Evolutionary conservation across 257 asterid genomes (phyloP), one percentile per base, ranked within the genome.

Genomic region (Haberlea rhodopensis): DNA sequence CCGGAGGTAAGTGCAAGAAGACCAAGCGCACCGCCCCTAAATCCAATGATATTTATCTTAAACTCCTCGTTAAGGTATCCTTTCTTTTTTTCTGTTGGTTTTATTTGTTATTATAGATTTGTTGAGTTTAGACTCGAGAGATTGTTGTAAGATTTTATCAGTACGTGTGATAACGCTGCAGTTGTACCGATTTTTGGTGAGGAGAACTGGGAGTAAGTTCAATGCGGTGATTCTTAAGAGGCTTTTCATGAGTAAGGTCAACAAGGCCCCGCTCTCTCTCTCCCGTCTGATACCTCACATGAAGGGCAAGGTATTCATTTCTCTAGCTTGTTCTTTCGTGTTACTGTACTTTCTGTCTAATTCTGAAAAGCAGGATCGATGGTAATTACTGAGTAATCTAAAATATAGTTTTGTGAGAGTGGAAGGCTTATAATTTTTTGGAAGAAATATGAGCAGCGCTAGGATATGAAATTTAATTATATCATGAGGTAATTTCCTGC

Each of bases 1-100:
- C 95, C 70, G 96, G 97, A 62, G 97, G 97, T 59, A 91, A 91
- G 86, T 67, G 77, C 69, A 91, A 91, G 87, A 86, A 88, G 83
- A 86, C 96, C 21, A 86, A 89, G 73, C 88, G 95, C 53, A 82
- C 87, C 0, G 89, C 89, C 2, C 90, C 96, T 0, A 86, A 86
- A 61, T 91, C 97, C 58, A 73, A 89, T 29, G 97, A 89, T 57
- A 83, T 89, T 22, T 85, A 89, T 77, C 82, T 89, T 69, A 83
- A 83, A 77, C 86, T 83, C 64, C 85, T 89, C 53, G 95, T 89
- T 34, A 89, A 89, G 94, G 92, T 82, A 8, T 16, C 5, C 2
- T 2, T 21, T 40, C 1, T n/a, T n/a, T n/a, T n/a, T 27, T 0
- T 32, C 66, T 53, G 28, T 20, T 15, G 10, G 24, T 69, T 34